phyloP scores from a whole-genome alignment of 1,284 basidiomycete species.

The Megacollybia platyphylla region DNA sequence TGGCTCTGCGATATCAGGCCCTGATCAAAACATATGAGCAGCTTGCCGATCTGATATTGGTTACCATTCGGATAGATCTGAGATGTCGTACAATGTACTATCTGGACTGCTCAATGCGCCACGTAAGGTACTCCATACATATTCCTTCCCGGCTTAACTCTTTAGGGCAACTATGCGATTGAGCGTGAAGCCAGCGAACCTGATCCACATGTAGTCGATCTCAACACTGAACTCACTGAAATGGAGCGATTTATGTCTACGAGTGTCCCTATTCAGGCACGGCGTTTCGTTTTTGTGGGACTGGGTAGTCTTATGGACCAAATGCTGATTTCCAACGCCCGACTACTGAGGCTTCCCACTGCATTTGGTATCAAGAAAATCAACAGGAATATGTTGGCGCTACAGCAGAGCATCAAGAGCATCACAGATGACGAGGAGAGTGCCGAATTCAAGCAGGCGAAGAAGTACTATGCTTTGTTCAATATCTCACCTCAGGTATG shows the following conservation, averaged over 20 bases:
- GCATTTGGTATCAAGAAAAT: conserved; percentile 80
- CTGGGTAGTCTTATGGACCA: conserved; percentile 82
- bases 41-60: conserved; percentile 76
- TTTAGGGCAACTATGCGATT: conserved; percentile 71
- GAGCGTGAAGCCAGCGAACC: conserved; percentile 82
- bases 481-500: conserved; percentile 61
- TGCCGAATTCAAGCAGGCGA: conserved; percentile 64
- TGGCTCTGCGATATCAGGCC: conserved; percentile 86
- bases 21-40: conserved; percentile 84
- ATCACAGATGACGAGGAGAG: conserved; percentile 50
- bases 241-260: conserved; percentile 62
- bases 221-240: conserved; percentile 73
- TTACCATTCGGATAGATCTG: conserved; percentile 84
- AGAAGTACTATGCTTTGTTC: conserved; percentile 77
- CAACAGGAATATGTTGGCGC: conserved; percentile 78
- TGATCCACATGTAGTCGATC: conserved; percentile 80
- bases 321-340: conserved; percentile 67
- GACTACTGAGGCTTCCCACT: conserved; percentile 63
- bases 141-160: conserved; percentile 4
- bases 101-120: conserved; percentile 65
- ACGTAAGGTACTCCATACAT: conserved; percentile 29
- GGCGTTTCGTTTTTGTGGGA: conserved; percentile 79
- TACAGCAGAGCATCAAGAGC: conserved; percentile 88
- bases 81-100: conserved; percentile 80
- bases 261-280: conserved; percentile 23